Base-by-base conservation (phyloP, 192 early-diverging fungal species). In the Rhizophlyctis rosea region DNA sequence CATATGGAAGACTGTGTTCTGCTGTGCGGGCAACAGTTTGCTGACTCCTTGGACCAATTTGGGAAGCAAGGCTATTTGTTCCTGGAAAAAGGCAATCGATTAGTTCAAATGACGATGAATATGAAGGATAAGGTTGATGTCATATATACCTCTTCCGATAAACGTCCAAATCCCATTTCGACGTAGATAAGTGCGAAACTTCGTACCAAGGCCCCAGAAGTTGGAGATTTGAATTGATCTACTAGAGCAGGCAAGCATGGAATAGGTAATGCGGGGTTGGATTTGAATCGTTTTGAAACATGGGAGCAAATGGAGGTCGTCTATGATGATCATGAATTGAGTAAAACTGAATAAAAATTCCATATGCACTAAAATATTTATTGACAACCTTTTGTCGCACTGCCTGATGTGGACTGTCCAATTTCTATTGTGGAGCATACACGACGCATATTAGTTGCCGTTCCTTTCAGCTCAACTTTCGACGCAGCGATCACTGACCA, bases 121-220 rank as follows among this genome's bases (percentile, higher is more conserved):
- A 7, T 9, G 11, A 4, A 9, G n/a, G n/a, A n/a, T n/a, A n/a
- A n/a, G n/a, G n/a, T n/a, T n/a, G n/a, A n/a, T n/a, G n/a, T 67
- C 61, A 4, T 63, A 62, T 62, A 86, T 50, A 66, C 59, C 36
- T 70, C 60, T 16, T 57, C 53, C 13, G 28, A n/a, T 27, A 86
- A 55, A 3, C 86, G 69, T 16, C 69, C 70, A 29, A 89, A 78
- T 0, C 84, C 92, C 81, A 93, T 90, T 23, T 93, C 85, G 2
- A 98, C 58, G 48, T 93, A 98, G 62, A 98, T 86, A 3, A 96
- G 74, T 9, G 84, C 81, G 67, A 97, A 90, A 65, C 87, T 88
- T 49, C 84, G 85, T 16, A 92, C 82, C 49, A 91, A 76, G 13
- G 69, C 62, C 7, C 27, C 34, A 9, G 57, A 4, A 2, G 54